Conservation (phyloP, 805 yeast species). For the Yarrowia sp. region DNA sequence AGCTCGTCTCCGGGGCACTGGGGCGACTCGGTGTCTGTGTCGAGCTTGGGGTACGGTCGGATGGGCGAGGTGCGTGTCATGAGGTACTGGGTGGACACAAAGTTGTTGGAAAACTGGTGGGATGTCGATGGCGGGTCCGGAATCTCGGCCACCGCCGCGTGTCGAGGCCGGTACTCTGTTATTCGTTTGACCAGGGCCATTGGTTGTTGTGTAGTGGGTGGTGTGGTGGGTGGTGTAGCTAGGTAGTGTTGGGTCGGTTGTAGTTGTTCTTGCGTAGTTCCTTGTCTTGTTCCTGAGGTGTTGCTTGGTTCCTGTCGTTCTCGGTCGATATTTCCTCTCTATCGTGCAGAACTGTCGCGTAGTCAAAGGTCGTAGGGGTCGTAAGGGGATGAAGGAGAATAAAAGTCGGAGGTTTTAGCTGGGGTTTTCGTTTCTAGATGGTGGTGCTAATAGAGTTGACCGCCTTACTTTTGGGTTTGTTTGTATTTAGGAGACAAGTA, state of each 20-base stretch:
- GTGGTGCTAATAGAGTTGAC: slow-evolving; percentile 10
- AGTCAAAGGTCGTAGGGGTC: background rate
- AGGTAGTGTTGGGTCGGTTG: too few relatives aligned
- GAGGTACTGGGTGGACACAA: slow-evolving; percentile 29
- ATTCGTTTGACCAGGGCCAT: slow-evolving; percentile 37
- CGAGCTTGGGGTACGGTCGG: slow-evolving; percentile 25
- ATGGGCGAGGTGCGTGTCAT: slow-evolving; percentile 19
- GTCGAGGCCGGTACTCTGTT: slow-evolving; percentile 36
- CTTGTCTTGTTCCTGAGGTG: background rate
- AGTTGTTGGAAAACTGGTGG: slow-evolving; percentile 33
- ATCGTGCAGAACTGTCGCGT: too few relatives aligned
- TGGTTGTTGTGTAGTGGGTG: background rate
- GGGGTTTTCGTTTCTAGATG: slow-evolving; percentile 17
- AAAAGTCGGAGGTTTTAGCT: slow-evolving; percentile 13
- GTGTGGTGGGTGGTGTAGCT: background rate
- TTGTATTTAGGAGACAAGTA: background rate
- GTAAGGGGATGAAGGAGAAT: too few relatives aligned
- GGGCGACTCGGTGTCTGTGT: background rate
- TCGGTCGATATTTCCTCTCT: too few relatives aligned
- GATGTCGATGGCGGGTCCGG: slow-evolving; percentile 34
- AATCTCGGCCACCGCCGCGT: slow-evolving; percentile 33
- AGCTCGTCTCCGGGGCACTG: slow-evolving; percentile 17
- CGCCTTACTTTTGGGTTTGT: slow-evolving; percentile 9
- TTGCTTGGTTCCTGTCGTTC: background rate
- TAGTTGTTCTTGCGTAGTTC: background rate